Conservation (phyloP, 805 yeast species). For the Saccharomycopsis amapae region DNA sequence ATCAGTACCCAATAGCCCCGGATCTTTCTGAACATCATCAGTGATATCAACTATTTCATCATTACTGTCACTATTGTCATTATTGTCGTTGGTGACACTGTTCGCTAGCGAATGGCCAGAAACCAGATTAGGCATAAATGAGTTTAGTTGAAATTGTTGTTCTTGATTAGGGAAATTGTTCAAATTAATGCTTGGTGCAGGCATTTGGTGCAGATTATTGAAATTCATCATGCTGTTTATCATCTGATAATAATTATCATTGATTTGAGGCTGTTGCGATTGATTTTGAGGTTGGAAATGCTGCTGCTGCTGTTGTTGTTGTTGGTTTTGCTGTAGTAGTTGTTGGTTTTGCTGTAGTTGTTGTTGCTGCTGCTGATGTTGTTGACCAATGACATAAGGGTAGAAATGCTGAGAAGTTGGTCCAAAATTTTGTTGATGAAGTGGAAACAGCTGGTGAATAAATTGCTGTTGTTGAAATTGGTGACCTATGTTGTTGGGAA, state of each 20-base stretch:
- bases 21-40: neutral
- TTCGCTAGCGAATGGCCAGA: neutral
- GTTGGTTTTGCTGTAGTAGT: no score
- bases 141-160: no score
- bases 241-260: no score
- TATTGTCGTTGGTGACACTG: neutral
- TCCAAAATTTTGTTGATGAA: no score
- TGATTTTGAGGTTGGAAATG: neutral
- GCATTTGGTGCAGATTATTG: no score
- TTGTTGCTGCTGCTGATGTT: neutral
- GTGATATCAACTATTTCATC: neutral
- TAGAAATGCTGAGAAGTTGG: no score
- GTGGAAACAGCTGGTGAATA: no score
- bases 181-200: no score
- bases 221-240: no score
- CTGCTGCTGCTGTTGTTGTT: neutral
- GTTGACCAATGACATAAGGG: neutral
- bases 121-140: no score
- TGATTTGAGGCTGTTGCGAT: no score
- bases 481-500: neutral
- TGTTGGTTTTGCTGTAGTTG: conserved; percentile 6
- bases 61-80: neutral
- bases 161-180: no score
- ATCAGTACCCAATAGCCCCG: neutral
- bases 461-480: neutral